A percentile compares a stretch with the other conserved stretches of the same genome.
Conservation (phyloP, 768 basidiomycete species). For the Tremella yokohamensis region DNA sequence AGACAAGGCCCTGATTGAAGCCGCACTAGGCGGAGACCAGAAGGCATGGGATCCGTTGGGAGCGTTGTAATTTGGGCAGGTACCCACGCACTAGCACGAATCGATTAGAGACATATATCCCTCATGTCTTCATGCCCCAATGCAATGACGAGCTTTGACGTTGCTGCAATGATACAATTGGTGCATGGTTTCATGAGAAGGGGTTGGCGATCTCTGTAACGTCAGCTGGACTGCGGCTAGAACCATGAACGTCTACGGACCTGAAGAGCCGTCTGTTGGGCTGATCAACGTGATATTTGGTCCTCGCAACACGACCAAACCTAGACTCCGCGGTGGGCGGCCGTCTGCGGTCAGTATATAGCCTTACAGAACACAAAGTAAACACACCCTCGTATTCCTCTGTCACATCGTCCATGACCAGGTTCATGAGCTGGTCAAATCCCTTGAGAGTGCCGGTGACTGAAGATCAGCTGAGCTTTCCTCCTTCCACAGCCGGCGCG, state of each 20-base stretch:
- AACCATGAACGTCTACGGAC: constrained; percentile 23
- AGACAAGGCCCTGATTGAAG: constrained; percentile 23
- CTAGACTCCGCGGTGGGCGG: constrained; percentile 56
- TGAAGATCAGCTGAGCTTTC: constrained; percentile 46
- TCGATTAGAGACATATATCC: neutral
- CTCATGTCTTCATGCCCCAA: neutral
- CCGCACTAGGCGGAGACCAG: constrained; percentile 42
- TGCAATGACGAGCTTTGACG: no score
- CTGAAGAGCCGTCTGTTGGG: constrained; percentile 88
- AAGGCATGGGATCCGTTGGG: constrained; percentile 48
- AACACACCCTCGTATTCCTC: constrained; percentile 69
- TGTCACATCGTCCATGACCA: constrained; percentile 92
- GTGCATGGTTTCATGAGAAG: constrained; percentile 22
- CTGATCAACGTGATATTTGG: constrained; percentile 91
- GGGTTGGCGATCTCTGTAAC: constrained; percentile 43
- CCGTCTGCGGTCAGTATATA: constrained; percentile 48
- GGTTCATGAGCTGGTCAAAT: constrained; percentile 90
- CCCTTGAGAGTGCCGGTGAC: constrained; percentile 92
- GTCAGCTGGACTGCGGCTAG: neutral
- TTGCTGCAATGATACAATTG: neutral
- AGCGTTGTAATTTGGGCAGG: constrained; percentile 22
- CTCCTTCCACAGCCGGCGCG: no score
- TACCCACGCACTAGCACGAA: no score
- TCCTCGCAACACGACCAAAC: constrained; percentile 84
- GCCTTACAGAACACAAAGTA: neutral